These are phyloP conservation scores for Dactylellina parvicollis DNA, from an alignment of 2,329 filamentous ascomycete genomes.

Conservation along the genomic window DNA sequence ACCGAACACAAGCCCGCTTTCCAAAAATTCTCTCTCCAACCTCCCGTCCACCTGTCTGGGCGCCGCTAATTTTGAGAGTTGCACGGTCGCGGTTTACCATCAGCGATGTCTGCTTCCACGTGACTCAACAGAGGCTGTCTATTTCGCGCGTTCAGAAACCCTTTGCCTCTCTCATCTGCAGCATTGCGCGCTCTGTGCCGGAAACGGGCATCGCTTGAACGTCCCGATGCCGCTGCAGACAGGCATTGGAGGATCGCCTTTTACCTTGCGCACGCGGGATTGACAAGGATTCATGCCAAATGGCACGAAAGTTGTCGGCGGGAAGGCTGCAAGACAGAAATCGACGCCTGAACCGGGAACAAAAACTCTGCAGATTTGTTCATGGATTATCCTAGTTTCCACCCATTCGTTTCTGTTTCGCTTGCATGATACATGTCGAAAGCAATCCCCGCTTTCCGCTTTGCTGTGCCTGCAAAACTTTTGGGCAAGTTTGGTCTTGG, in stretches of 20 bases:
- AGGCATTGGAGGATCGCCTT: constrained; percentile 1
- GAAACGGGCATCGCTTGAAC: constrained; percentile 17
- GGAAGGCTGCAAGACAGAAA: not conserved
- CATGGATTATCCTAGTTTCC: constrained; percentile 44
- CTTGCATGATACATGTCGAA: constrained; percentile 5
- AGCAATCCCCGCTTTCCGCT: constrained; percentile 16
- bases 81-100: no score
- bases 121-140: not conserved
- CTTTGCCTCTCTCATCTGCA: constrained; percentile 19
- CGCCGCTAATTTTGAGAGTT: no score
- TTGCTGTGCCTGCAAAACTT: constrained; percentile 15
- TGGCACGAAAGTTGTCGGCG: constrained; percentile 20
- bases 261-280: constrained; percentile 33
- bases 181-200: constrained; percentile 16
- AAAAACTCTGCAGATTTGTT: constrained; percentile 24
- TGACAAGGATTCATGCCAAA: constrained; percentile 21
- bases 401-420: constrained; percentile 1
- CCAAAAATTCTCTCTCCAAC: no score
- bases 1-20: no score
- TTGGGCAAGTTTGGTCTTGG: constrained; percentile 26
- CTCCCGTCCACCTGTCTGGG: no score
- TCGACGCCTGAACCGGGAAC: constrained; percentile 11
- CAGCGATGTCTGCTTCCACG: not conserved
- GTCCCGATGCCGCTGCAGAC: constrained; percentile 48
- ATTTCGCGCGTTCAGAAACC: not conserved